Percentiles rank a stretch among this genome's conserved stretches.
Conservation (phyloP, 148 eudicot genomes). For the Rhododendron ferrugineum region DNA sequence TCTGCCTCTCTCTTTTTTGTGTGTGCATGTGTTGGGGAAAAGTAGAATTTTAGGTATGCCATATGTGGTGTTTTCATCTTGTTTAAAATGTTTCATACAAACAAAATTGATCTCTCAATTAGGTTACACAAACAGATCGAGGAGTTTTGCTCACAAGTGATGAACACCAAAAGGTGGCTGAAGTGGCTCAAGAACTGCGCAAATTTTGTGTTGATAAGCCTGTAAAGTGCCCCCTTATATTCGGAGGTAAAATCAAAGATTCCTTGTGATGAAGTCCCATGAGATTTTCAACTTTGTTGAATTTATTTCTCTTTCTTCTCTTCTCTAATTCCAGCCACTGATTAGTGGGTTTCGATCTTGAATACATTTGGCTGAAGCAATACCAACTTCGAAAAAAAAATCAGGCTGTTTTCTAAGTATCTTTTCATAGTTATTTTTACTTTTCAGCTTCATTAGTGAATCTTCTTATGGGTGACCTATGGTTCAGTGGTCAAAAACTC, state of each 20-base stretch:
- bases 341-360: not conserved
- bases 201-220: constrained; percentile 75
- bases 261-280: not conserved
- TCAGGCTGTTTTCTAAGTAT: not conserved
- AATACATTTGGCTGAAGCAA: not conserved
- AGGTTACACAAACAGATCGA: constrained; percentile 75
- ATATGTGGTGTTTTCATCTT: not conserved
- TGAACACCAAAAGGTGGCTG: constrained; percentile 72
- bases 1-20: not conserved
- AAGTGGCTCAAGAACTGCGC: constrained; percentile 61
- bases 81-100: not conserved
- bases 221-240: constrained; percentile 82
- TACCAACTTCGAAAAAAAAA: not conserved
- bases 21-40: not conserved
- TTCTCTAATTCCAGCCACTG: not conserved
- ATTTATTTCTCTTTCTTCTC: not conserved
- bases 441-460: not conserved
- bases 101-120: constrained; percentile 14
- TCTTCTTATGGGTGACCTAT: not conserved
- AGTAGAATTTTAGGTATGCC: not conserved
- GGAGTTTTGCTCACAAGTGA: constrained; percentile 62
- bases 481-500: not conserved
- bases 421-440: not conserved
- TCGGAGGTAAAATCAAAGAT: constrained; percentile 59
- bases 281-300: not conserved